Base-by-base conservation (phyloP, 2,329 filamentous ascomycete species). In the Rhytidhysteron rufulum region DNA sequence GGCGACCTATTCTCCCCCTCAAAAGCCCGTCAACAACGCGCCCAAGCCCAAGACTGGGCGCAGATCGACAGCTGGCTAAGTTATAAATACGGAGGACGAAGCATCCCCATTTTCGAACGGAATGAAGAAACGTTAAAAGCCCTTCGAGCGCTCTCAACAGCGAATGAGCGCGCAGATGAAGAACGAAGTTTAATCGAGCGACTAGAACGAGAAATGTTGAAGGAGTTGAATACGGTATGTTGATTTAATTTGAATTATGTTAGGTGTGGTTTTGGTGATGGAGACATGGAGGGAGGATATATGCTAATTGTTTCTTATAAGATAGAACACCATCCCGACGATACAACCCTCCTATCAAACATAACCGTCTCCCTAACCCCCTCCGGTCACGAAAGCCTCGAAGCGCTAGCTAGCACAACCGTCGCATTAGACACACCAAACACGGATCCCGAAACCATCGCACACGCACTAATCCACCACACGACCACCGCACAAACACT, bases 11-110 rank as follows among this genome's bases (percentile, higher is more conserved):
- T 79, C 50, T 82, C 79, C 3, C 79, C 79, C 5, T 77, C 77
- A 5, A 81, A 81, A 62, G 78, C 78, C 17, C 84, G 88, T 43
- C 83, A 86, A 45, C 86, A 88, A 51, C 85, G 86, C 47, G 85
- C 86, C 10, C 82, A 86, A 47, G 86, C 88, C 34, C 90, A 91
- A 60, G 90, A 96, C 67, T 97, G 91, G 91, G 83, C 82, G 40
- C 88, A 86, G 50, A 78, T 96, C 51, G 88, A 94, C 66, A 73
- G 74, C 53, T 97, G 91, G 90, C 79, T 96, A 9, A 56, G 57
- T 7, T 73, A 75, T 33, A 75, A 78, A 43, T 86, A 86, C 57
- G 86, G 86, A 51, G 74, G 75, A 32, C 77, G 79, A 21, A 78
- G 75, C 0, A 69, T 83, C 0, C 89, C 88, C 0, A 60, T 74